Evolutionary conservation across 2,329 filamentous ascomycete species (phyloP).

Genomic region (Diplocarpon rosae): DNA sequence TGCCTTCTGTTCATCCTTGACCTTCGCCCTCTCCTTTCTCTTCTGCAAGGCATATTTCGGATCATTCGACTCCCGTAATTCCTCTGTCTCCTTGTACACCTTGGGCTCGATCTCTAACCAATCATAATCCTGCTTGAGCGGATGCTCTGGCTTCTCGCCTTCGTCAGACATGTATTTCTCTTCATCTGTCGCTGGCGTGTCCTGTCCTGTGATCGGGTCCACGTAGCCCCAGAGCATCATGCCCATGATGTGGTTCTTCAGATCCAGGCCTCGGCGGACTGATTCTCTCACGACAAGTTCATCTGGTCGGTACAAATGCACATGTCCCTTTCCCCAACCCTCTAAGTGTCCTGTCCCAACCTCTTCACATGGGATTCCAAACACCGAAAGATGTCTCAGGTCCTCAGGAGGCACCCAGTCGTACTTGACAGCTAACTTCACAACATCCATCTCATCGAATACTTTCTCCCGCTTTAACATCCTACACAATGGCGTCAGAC

Average conservation of each 20-base stretch:
- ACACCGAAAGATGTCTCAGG: constrained; percentile 27
- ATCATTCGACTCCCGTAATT: constrained; percentile 3
- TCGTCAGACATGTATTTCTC: constrained; percentile 42
- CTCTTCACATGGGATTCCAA: constrained; percentile 40
- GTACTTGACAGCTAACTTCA: constrained; percentile 49
- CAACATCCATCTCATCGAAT: constrained; percentile 36
- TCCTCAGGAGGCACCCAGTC: constrained; percentile 29
- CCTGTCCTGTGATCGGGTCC: constrained; percentile 39
- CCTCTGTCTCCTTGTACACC: constrained; percentile 3
- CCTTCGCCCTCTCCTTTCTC: background rate
- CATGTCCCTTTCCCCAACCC: constrained; percentile 40
- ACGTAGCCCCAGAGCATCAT: constrained; percentile 55
- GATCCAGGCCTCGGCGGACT: constrained; percentile 37
- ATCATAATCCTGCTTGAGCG: background rate
- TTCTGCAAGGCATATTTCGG: background rate
- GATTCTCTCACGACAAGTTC: constrained; percentile 48
- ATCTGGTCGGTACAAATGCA: constrained; percentile 44
- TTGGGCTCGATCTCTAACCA: background rate
- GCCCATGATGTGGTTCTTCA: constrained; percentile 42
- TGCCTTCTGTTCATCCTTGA: background rate
- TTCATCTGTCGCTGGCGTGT: constrained; percentile 38
- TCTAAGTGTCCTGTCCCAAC: constrained; percentile 44
- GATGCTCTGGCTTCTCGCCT: constrained; percentile 22
- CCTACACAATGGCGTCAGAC: constrained; percentile 45
- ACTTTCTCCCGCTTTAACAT: constrained; percentile 42